Evolutionary conservation across 371 early-diverging fungal species (phyloP), one percentile per base, ranked within the genome.

Genomic region (Gilbertella persicaria): DNA sequence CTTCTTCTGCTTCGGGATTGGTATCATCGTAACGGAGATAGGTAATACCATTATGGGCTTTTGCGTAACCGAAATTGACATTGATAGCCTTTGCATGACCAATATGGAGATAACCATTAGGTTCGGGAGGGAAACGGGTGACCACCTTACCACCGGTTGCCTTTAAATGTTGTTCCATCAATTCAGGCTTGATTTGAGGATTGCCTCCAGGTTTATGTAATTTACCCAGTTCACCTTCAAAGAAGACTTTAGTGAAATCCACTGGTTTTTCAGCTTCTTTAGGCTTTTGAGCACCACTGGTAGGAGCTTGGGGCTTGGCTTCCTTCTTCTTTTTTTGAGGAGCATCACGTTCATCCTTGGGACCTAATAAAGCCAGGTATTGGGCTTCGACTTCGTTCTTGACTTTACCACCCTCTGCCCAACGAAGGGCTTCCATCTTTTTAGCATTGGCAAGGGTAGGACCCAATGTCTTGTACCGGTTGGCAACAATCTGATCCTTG

Each of bases 81-180:
- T 99, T 99, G 80, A 99, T 94, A 30, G 99, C 99, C 79, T 99
- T 99, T 44, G 99, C 99, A 71, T 99, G 99, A 48, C 99, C 99
- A 75, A 99, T 98, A 70, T 99, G 99, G 47, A 87, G 69, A 77
- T 87, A 96, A 14, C 99, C 99, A 67, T 98, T 99, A 50, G 99
- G 99, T 79, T 99, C 99, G 38, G 99, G 99, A 17, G 99, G 99
- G 83, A 99, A 99, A 43, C 99, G 93, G 2, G 99, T 99, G 21
- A 97, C 73, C 2, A 99, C 99, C 66, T 86, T 89, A 7, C 97
- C 95, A 44, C 92, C 92, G 0, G 99, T 99, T 13, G 90, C 87
- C 65, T 90, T 86, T 43, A 99, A 78, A 69, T 99, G 99, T 64
- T 88, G 87, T 45, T 83, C 81, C 87, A 92, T 95, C 50, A 99